phyloP scores from a whole-genome alignment of 208 protist genomes.

The Trypanosoma cruzi region DNA sequence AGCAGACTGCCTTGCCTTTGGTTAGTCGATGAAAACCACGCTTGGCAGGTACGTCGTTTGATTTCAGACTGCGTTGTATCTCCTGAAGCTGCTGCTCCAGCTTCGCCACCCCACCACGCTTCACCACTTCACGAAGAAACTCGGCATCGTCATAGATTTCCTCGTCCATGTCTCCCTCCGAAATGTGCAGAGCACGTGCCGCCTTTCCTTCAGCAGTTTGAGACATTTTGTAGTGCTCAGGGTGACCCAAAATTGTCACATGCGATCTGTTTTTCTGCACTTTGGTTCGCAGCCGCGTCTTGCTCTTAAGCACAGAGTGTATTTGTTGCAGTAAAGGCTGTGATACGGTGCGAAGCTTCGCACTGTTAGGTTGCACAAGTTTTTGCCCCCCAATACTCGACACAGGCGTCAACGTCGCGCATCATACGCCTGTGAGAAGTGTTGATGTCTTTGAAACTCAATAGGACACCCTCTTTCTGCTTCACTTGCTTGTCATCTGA shows the following conservation, averaged over 20 bases:
- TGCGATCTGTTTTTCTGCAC: constrained; percentile 81
- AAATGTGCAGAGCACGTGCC: constrained; percentile 63
- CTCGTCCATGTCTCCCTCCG: constrained; percentile 75
- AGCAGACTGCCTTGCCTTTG: constrained; percentile 81
- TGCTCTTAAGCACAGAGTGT: constrained; percentile 53
- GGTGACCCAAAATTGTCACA: constrained; percentile 68
- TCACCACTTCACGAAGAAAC: constrained; percentile 80
- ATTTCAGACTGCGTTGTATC: constrained; percentile 33
- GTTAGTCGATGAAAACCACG: constrained; percentile 81
- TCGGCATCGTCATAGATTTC: constrained; percentile 86
- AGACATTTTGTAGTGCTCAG: constrained; percentile 54
- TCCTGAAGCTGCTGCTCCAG: constrained; percentile 66
- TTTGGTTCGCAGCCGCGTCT: constrained; percentile 55
- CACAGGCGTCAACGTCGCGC: constrained; percentile 41
- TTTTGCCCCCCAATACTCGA: constrained; percentile 82
- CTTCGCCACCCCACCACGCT: constrained; percentile 61
- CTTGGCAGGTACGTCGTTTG: constrained; percentile 38
- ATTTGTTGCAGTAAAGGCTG: constrained; percentile 85
- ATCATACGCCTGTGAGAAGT: constrained; percentile 51
- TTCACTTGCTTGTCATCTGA: constrained; percentile 21
- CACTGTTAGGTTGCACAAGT: constrained; percentile 55
- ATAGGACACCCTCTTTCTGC: neutral
- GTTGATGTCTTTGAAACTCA: constrained; percentile 27
- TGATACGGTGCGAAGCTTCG: constrained; percentile 61
- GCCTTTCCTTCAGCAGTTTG: constrained; percentile 42